These are phyloP conservation scores for Lunularia cruciata DNA, from an alignment of 225 moss, liverwort and hornwort genomes.

Conservation along the genomic window DNA sequence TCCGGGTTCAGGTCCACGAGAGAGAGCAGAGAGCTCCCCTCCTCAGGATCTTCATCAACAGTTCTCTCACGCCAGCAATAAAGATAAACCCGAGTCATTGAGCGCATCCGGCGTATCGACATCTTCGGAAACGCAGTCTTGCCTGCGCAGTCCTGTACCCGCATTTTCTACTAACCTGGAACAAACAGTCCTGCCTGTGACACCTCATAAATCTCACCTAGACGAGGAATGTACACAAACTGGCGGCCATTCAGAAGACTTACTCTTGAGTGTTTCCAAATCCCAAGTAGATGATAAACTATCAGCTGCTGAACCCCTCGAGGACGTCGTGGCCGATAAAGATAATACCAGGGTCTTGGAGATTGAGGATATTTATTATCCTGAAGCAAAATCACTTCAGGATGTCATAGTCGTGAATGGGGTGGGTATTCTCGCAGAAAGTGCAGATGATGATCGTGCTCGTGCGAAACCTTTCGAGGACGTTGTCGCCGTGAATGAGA, in stretches of 20 bases:
- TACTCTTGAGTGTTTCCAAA: neutral
- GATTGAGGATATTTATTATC: too few relatives aligned
- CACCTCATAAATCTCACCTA: neutral
- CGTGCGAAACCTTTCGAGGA: neutral
- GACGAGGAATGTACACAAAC: neutral
- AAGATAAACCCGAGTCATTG: neutral
- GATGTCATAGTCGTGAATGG: too few relatives aligned
- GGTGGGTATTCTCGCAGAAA: too few relatives aligned
- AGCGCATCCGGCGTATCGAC: neutral
- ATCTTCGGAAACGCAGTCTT: slow-evolving; percentile 19
- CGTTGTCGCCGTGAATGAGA: neutral
- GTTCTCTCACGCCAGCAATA: neutral
- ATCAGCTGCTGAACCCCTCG: neutral
- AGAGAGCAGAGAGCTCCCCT: neutral
- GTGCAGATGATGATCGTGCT: neutral
- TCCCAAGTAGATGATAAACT: neutral
- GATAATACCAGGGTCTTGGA: too few relatives aligned
- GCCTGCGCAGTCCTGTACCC: slow-evolving; percentile 12
- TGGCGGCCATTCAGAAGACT: neutral
- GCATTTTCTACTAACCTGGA: slow-evolving; percentile 21
- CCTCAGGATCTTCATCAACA: slow-evolving; percentile 6
- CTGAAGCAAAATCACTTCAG: too few relatives aligned
- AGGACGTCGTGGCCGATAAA: neutral
- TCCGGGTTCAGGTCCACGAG: neutral
- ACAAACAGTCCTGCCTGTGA: slow-evolving; percentile 22